Evolutionary conservation across 495 filamentous ascomycete genomes (phyloP), one percentile per base, ranked within the genome.

Genomic region (Penicillium arizonense): DNA sequence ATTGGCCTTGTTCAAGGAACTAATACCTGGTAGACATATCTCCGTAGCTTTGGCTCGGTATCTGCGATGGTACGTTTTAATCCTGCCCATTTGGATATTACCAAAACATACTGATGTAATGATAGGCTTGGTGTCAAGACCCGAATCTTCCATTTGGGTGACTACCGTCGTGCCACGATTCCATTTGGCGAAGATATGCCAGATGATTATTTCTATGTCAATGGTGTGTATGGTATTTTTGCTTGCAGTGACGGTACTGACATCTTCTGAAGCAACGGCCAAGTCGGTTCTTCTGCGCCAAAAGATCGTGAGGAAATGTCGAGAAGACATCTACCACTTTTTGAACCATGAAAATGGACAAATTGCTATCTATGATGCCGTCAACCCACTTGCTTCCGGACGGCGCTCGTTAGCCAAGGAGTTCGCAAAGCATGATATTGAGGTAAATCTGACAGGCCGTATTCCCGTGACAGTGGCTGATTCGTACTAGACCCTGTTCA

Each of bases 291-390:
- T 96, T 56, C 78, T 97, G 14, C 85, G 95, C 40, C 91, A 97
- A 68, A 96, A 96, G 75, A 97, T 99, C 44, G 81, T 97, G 7
- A 96, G 96, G 74, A 94, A 94, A 69, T 99, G 95, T 60, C 84
- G 93, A 44, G 92, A 97, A 67, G 95, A 99, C 61, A 95, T 99
- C 32, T 96, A 96, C 52, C 86, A 87, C 50, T 99, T 96, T 74
- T 76, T 99, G 34, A 91, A 96, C 56, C 85, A 96, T 57, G 95
- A 97, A 62, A 97, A 97, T 61, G 95, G 95, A 11, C 95, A 99
- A 61, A 91, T 99, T 45, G 95, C 95, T 36, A 97, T 99, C 45
- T 99, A 97, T 62, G 95, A 99, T 75, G 94, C 95, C 23, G 95
- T 99, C n/a, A 97, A 97, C 62, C 90, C 92, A 10, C 81, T 93